Conservation (phyloP, 1,139 yeast species). For the Zhuliangozyma parablackwelliae region DNA sequence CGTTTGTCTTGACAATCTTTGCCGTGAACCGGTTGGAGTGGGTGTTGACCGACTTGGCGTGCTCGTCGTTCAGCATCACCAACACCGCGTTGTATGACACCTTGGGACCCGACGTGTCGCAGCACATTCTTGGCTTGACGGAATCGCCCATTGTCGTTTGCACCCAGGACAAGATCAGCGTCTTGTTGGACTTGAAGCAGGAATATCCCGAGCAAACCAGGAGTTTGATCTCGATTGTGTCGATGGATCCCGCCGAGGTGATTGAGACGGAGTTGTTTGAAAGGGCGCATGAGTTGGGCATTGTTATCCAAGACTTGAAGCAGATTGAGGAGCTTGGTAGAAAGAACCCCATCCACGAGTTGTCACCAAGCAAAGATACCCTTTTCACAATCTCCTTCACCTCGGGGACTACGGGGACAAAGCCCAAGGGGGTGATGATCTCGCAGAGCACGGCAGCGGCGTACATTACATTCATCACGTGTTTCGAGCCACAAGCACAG, state of each 20-base stretch:
- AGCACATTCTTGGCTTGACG: conserved; percentile 25
- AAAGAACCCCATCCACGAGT: conserved; percentile 34
- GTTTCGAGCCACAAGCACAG: conserved; percentile 13
- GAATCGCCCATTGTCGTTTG: conserved; percentile 28
- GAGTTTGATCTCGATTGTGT: conserved; percentile 22
- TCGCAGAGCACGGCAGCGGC: conserved; percentile 49
- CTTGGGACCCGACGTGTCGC: conserved; percentile 25
- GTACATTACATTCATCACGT: conserved; percentile 27
- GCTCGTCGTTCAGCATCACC: conserved; percentile 28
- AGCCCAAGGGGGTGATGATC: conserved; percentile 64
- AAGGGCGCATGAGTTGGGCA: conserved; percentile 16
- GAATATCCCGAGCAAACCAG: conserved; percentile 15
- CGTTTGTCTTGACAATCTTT: conserved; percentile 29
- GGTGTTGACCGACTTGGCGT: conserved; percentile 33
- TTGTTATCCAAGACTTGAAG: conserved; percentile 35
- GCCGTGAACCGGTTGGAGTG: conserved; percentile 31
- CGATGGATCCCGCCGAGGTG: conserved; percentile 26
- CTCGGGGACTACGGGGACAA: conserved; percentile 64
- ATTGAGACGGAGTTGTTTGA: conserved; percentile 11
- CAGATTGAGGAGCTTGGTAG: conserved; percentile 51
- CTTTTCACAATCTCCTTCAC: conserved; percentile 68
- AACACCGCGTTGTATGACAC: conserved; percentile 35
- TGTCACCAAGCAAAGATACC: conserved; percentile 49
- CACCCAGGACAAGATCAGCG: conserved; percentile 23
- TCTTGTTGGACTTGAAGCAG: conserved; percentile 19